These are phyloP conservation scores for Wallemia mellicola DNA, from an alignment of 1,284 basidiomycete genomes.

Conservation along the genomic window DNA sequence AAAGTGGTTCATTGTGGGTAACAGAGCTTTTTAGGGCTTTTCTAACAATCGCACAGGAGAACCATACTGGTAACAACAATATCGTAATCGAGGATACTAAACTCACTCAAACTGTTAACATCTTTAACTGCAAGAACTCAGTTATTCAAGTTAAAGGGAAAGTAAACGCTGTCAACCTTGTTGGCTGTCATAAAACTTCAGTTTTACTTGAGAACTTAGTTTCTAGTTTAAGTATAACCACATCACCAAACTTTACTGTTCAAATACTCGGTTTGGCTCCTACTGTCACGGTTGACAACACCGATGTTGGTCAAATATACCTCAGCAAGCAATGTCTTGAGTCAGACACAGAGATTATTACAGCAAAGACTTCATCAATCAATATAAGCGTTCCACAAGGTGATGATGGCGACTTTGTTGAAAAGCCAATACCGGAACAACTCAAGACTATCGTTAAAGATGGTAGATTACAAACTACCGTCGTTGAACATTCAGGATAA, in stretches of 20 bases:
- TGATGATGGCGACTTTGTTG: constrained; percentile 64
- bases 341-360: constrained; percentile 47
- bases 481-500: constrained; percentile 65
- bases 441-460: constrained; percentile 50
- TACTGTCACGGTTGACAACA: constrained; percentile 76
- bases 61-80: constrained; percentile 52
- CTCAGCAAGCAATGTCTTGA: constrained; percentile 51
- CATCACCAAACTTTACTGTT: constrained; percentile 68
- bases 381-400: constrained; percentile 62
- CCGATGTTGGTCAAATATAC: constrained; percentile 84
- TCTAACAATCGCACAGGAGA: constrained; percentile 29
- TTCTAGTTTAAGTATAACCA: constrained; percentile 58
- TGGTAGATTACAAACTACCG: constrained; percentile 59
- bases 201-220: constrained; percentile 75
- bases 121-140: constrained; percentile 75
- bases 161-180: constrained; percentile 71
- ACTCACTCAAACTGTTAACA: constrained; percentile 57
- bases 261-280: constrained; percentile 74
- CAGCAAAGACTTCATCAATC: constrained; percentile 77
- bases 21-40: background rate
- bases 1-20: constrained; percentile 68
- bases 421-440: constrained; percentile 85
- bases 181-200: constrained; percentile 66
- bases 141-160: constrained; percentile 73
- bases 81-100: constrained; percentile 50